phyloP scores from a whole-genome alignment of 108 stramenopile genomes.

The Epipyxis sp. region DNA sequence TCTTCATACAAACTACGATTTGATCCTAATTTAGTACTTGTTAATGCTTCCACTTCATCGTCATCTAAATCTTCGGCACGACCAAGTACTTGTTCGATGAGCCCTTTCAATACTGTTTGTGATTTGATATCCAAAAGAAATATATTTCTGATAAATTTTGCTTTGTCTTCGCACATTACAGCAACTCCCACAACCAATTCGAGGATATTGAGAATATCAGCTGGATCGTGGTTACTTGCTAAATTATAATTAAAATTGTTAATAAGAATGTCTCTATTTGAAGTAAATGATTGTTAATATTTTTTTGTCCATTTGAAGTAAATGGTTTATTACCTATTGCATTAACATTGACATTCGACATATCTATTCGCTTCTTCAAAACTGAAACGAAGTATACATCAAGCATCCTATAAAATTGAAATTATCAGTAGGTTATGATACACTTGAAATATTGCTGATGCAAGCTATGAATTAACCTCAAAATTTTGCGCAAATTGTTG shows the following conservation, averaged over 20 bases:
- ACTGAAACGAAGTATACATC: slow-evolving; percentile 19
- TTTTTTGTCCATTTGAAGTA: not conserved
- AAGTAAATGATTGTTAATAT: not conserved
- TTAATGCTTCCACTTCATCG: not conserved
- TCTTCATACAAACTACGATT: too few relatives aligned
- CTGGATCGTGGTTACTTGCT: not conserved
- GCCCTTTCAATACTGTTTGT: not conserved
- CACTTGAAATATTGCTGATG: not conserved
- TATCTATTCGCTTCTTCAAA: slow-evolving; percentile 2
- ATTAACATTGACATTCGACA: not conserved
- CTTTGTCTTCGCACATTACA: slow-evolving; percentile 21
- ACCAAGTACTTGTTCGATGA: slow-evolving; percentile 13
- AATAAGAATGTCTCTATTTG: not conserved
- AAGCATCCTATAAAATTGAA: not conserved
- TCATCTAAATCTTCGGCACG: not conserved
- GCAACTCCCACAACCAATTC: slow-evolving; percentile 27
- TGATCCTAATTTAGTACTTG: too few relatives aligned
- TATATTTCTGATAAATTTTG: not conserved
- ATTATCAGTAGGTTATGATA: not conserved
- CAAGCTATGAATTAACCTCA: not conserved
- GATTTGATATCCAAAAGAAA: not conserved
- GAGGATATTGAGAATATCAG: not conserved
- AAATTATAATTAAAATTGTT: not conserved
- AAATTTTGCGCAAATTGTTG: not conserved
- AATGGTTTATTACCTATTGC: not conserved